Evolutionary conservation across 768 basidiomycete species (phyloP), one percentile per base, ranked within the genome.

Genomic region (Melanogaster broomeanus): DNA sequence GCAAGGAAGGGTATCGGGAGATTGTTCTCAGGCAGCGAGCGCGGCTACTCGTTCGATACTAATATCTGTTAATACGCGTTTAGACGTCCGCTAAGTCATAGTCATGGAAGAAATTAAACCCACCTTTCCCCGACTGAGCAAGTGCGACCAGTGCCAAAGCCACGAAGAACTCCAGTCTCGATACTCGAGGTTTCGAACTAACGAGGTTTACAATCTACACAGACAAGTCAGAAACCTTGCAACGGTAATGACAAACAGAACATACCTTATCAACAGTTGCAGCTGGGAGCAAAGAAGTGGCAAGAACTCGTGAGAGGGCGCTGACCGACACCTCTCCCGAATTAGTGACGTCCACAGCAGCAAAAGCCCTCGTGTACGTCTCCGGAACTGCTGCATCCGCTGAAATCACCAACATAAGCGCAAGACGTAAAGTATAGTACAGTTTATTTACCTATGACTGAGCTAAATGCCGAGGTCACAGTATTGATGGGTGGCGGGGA

Each of bases 111-210:
- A 53, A 9, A 25, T 27, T 33, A 13, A 6, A 60, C 71, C 22
- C 49, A 88, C 90, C 90, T 80, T 86, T 85, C 4, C 84, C 86
- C 6, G 82, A 74, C 69, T 98, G 94, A 6, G 90, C 91, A 4
- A 96, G 74, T 2, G 91, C 90, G 40, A 90, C 91, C 13, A 98
- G 77, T 11, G 90, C 92, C 22, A 98, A 71, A 10, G 93, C 90
- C 11, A 95, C 90, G 66, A 90, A 95, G 74, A 96, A 95, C 64
- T 98, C 94, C 50, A 87, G 82, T 58, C 84, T 90, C 8, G 91
- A 90, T 33, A 98, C 88, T 45, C 86, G 79, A 39, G 89, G 79
- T 52, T 80, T 80, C 30, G 87, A 85, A 69, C 89, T 90, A 46
- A 93, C 92, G 19, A 95, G 76, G 68, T 89, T 93, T 49, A 97